phyloP scores from a whole-genome alignment of 306 rosid species.

The Lathyrus sativus region DNA sequence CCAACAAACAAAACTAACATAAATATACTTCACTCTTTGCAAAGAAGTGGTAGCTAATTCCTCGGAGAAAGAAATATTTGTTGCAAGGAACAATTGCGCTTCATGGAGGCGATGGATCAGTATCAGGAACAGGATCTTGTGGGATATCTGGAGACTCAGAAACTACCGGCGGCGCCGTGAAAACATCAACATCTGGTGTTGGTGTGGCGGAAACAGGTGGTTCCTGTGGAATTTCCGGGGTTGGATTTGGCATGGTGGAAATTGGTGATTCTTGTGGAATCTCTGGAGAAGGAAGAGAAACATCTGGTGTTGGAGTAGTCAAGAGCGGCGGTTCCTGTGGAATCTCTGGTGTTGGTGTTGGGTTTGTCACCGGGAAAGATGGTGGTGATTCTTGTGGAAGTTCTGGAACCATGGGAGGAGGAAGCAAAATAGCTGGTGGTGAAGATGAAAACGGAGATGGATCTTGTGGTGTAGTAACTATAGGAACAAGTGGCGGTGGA shows the following conservation, averaged over 20 bases:
- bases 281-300: neutral
- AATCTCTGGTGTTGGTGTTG: slow-evolving; percentile 11
- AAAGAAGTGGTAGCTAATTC: neutral
- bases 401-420: neutral
- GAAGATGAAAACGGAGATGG: slow-evolving; percentile 8
- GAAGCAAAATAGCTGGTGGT: neutral
- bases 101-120: slow-evolving; percentile 40
- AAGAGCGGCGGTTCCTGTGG: slow-evolving; percentile 18
- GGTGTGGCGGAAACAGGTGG: slow-evolving; percentile 25
- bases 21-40: neutral
- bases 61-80: neutral
- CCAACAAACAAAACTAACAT: neutral
- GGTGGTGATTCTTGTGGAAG: slow-evolving; percentile 28
- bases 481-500: slow-evolving; percentile 45
- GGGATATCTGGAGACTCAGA: slow-evolving; percentile 7
- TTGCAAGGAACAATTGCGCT: neutral
- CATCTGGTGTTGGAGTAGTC: slow-evolving; percentile 1
- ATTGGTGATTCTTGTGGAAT: slow-evolving; percentile 12
- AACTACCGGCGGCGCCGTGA: slow-evolving; percentile 13
- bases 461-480: slow-evolving; percentile 50
- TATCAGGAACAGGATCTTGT: slow-evolving; percentile 44
- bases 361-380: neutral
- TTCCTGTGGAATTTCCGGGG: slow-evolving; percentile 27
- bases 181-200: slow-evolving; percentile 19
- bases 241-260: neutral